Base-by-base conservation (phyloP, 2,329 filamentous ascomycete genomes). In the Gyromitra esculenta region DNA sequence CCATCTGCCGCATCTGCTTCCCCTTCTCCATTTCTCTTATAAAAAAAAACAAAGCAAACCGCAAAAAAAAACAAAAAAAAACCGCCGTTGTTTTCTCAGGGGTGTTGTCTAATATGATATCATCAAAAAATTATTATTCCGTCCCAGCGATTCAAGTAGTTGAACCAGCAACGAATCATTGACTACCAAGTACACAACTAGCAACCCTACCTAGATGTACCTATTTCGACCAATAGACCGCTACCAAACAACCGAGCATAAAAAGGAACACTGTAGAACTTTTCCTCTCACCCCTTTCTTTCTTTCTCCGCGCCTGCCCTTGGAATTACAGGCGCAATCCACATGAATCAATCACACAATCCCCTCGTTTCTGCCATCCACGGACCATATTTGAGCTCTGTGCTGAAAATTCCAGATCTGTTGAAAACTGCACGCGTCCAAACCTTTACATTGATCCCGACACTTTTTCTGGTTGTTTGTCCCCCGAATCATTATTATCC, bases 1-100 rank as follows among this genome's bases (percentile, higher is more conserved):
- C 65, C 57, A 63, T 75, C 56, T 75, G 50, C 72, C 72, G 72
- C 72, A 74, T 67, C 45, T 64, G 43, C 43, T 64, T 73, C 45
- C 60, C 68, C n/a, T 74, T 74, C 57, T 69, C 72, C 56, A 48
- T 64, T 65, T 65, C 52, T 18, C 59, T 59, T 31, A 35, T 56
- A 41, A 25, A 64, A 48, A 48, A 57, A 63, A 68, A 69, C 48
- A 73, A 60, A 54, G 45, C 13, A 69, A 3, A 57, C 45, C 31
- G 37, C 13, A 59, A 57, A 52, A 57, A 48, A 73, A 7, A 50
- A 60, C 69, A 62, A 59, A 56, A 35, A 62, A 7, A 21, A 37
- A 48, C 48, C n/a, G 35, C 50, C 50, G 66, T 64, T 70, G 59
- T 70, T 62, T 57, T 50, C 48, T 72, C 21, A 48, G 25, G 35